phyloP scores from a whole-genome alignment of 2,329 filamentous ascomycete species.

The Aureobasidium sp. region DNA sequence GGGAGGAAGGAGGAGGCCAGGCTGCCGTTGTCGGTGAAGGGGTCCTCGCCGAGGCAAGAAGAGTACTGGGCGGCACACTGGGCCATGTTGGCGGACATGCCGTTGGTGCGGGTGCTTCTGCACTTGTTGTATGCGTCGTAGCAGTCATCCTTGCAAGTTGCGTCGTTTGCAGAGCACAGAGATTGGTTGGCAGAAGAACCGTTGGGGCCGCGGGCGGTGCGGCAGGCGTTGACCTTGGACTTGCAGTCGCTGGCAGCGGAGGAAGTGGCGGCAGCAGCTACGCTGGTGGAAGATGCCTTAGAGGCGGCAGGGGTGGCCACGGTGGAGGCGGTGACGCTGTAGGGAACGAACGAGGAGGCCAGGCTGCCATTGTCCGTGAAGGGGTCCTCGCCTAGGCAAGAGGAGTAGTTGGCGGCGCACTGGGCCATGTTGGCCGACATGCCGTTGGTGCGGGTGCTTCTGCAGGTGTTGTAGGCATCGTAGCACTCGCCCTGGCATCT shows the following conservation, averaged over 20 bases:
- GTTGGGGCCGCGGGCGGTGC: not conserved
- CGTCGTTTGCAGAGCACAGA: not conserved
- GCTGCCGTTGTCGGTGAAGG: not conserved
- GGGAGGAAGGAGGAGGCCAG: not conserved
- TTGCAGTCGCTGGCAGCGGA: not conserved
- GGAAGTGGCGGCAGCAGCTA: not conserved
- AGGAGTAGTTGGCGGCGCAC: not conserved
- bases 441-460: not conserved
- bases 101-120: not conserved
- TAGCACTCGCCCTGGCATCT: not conserved
- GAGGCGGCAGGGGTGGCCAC: not conserved
- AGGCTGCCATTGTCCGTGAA: not conserved
- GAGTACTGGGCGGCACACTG: slow-evolving; percentile 1
- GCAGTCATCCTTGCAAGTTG: slow-evolving; percentile 1
- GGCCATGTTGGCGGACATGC: slow-evolving; percentile 7
- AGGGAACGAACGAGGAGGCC: not conserved
- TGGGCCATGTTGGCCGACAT: slow-evolving; percentile 1
- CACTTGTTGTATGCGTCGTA: slow-evolving; percentile 1
- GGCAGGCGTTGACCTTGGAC: not conserved
- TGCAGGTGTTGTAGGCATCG: not conserved
- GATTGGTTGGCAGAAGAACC: slow-evolving; percentile 1
- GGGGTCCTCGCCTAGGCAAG: slow-evolving; percentile 10
- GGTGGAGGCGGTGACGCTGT: not conserved
- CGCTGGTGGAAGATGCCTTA: not conserved
- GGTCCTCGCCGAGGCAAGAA: slow-evolving; percentile 10